Evolutionary conservation across 2,329 filamentous ascomycete species (phyloP).

Genomic region (Ceratocystis cacaofunesta): DNA sequence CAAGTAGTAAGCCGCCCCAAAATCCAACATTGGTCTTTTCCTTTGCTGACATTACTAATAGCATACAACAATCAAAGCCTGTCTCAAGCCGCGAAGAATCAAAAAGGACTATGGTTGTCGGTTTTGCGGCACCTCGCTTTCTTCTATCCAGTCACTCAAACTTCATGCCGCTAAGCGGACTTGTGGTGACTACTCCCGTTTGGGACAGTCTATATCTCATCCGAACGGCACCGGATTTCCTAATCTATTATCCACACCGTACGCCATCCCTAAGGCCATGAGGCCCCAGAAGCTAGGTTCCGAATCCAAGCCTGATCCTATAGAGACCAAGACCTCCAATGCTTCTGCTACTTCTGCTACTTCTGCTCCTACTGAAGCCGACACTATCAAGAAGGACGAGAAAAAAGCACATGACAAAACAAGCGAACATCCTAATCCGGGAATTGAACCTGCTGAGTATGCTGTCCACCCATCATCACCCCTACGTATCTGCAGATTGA

Average conservation of each 20-base stretch:
- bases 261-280: not conserved
- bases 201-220: slow-evolving; percentile 1
- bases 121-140: slow-evolving; percentile 27
- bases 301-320: not conserved
- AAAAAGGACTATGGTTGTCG: slow-evolving; percentile 27
- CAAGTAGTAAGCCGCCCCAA: slow-evolving; percentile 15
- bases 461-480: not conserved
- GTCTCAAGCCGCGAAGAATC: slow-evolving; percentile 18
- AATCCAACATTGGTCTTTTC: not conserved
- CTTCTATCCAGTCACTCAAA: slow-evolving; percentile 27
- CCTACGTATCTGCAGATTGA: not conserved
- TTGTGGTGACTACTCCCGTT: slow-evolving; percentile 29
- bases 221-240: slow-evolving; percentile 1
- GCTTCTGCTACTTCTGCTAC: no score
- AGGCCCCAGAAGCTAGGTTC: not conserved
- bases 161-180: slow-evolving; percentile 33
- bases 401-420: no score
- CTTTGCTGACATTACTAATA: slow-evolving; percentile 17
- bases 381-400: no score
- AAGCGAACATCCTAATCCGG: no score
- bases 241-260: not conserved
- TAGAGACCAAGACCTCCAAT: not conserved
- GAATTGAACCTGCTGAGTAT: no score
- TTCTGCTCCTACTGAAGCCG: no score
- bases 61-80: slow-evolving; percentile 26